These are phyloP conservation scores for Blepharisma stoltei DNA, from an alignment of 73 alveolate genomes.

Conservation along the genomic window DNA sequence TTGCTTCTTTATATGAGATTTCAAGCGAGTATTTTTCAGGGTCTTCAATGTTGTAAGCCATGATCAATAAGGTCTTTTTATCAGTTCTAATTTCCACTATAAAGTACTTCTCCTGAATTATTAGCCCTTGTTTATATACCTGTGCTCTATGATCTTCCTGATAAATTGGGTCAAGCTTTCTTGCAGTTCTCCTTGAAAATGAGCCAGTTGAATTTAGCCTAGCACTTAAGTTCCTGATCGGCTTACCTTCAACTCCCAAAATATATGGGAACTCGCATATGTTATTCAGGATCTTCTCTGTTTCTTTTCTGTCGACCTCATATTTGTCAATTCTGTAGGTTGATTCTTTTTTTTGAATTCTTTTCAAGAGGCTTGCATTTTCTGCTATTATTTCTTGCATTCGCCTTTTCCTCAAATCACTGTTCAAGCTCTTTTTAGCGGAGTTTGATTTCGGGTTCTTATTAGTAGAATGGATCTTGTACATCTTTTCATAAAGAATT, in stretches of 20 bases:
- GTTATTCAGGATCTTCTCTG: constrained; percentile 36
- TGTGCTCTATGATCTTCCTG: not conserved
- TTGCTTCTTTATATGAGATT: not conserved
- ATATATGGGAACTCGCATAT: constrained; percentile 53
- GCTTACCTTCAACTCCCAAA: constrained; percentile 28
- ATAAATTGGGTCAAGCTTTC: not conserved
- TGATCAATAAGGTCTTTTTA: not conserved
- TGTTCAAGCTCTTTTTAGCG: constrained; percentile 35
- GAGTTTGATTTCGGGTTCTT: not conserved
- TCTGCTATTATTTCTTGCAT: constrained; percentile 44
- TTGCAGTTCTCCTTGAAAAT: not conserved
- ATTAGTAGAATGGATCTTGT: constrained; percentile 29
- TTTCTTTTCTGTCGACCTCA: constrained; percentile 37
- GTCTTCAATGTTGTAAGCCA: constrained; percentile 6
- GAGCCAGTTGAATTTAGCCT: not conserved
- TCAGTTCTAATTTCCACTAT: constrained; percentile 14
- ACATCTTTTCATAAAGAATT: constrained; percentile 50
- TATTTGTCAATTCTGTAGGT: constrained; percentile 42
- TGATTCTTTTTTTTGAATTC: constrained; percentile 47
- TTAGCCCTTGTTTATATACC: not conserved
- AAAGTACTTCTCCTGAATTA: not conserved
- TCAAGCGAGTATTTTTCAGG: constrained; percentile 7
- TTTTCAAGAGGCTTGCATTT: constrained; percentile 42
- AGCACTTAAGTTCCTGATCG: not conserved
- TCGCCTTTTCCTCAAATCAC: constrained; percentile 42